A percentile compares a stretch with the other conserved stretches of the same genome.
Conservation (phyloP, 805 yeast species). For the Starmera quercuum region DNA sequence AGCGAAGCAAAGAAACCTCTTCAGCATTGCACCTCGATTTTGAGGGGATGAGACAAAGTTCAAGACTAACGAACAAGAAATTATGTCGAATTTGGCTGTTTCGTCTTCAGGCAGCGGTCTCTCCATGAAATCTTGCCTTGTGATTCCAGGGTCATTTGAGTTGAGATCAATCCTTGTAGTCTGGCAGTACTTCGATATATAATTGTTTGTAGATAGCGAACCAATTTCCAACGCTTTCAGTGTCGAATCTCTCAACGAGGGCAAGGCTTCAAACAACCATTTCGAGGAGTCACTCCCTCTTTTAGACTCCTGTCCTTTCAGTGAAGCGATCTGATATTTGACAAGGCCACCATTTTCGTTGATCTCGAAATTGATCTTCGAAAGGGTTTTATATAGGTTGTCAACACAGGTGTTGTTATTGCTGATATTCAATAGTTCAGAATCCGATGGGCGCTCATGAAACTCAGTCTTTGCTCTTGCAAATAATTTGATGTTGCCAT, state of each 20-base stretch:
- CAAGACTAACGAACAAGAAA: conserved; percentile 81
- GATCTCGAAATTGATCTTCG: conserved; percentile 55
- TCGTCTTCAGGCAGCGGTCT: conserved; percentile 47
- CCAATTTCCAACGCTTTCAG: conserved; percentile 74
- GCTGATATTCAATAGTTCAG: conserved; percentile 10
- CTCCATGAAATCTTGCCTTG: conserved; percentile 80
- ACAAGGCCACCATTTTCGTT: conserved; percentile 65
- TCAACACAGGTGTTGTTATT: conserved; percentile 4
- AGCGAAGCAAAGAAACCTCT: conserved; percentile 50
- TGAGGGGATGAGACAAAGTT: conserved; percentile 76
- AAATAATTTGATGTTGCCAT: conserved; percentile 15
- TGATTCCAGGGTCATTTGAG: conserved; percentile 66
- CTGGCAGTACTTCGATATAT: conserved; percentile 36
- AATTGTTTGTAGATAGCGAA: conserved; percentile 59
- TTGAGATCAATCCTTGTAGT: conserved; percentile 67
- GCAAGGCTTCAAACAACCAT: conserved; percentile 66
- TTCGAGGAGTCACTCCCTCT: conserved; percentile 94
- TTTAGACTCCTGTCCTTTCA: conserved; percentile 66
- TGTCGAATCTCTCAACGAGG: conserved; percentile 19
- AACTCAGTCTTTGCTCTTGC: conserved; percentile 4
- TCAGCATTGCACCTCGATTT: conserved; percentile 73
- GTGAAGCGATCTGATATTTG: conserved; percentile 78
- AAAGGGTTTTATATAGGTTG: conserved; percentile 28
- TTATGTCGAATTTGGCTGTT: conserved; percentile 46
- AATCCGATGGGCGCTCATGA: conserved; percentile 8